Evolutionary conservation across 2,329 filamentous ascomycete species (phyloP), one percentile per base, ranked within the genome.

Genomic region (Penicillium sclerotigenum): DNA sequence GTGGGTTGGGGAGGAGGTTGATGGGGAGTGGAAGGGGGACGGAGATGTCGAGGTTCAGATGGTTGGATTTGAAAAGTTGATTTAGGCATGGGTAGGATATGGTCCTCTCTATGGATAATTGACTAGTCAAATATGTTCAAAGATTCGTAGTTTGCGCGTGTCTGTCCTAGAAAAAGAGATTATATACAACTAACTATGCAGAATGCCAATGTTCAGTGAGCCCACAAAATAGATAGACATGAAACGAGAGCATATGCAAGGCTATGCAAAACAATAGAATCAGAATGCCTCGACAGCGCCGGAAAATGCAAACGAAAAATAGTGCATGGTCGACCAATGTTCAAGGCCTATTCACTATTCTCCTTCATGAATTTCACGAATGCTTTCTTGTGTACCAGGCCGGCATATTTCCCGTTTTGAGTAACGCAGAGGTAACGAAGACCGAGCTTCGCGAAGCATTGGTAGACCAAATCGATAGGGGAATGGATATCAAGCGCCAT

Each of bases 361-460:
- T 95, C 88, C 64, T 92, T 90, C 74, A 96, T 88, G 71, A 96
- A 97, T 73, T 90, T 92, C 57, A 96, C 93, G 77, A 99, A 97
- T 4, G 86, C 87, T 79, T 99, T 99, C 79, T 97, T 97, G 75
- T 99, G 94, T 48, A 96, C 91, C 80, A 99, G 83, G 59, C 94
- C 94, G 2, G 89, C 89, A 75, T 90, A 99, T 59, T 85, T 85
- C 24, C 94, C 94, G 62, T 96, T 87, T 53, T 83, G 84, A 26
- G 94, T 78, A 5, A 97, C 91, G 71, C 94, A 97, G 47, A 99
- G 88, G 73, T 96, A 97, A 59, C 94, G 82, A 62, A 99, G 75
- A 1, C 94, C 94, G 9, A 99, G 80, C 75, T 99, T 99, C 48
- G 90, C 89, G 72, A 97, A 99, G 68, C 91, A 93, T 71, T 99